Percentiles rank a stretch among this genome's conserved stretches.
These are phyloP conservation scores for Leccinum pachyderme DNA, from an alignment of 1,284 basidiomycete genomes.

Conservation along the genomic window DNA sequence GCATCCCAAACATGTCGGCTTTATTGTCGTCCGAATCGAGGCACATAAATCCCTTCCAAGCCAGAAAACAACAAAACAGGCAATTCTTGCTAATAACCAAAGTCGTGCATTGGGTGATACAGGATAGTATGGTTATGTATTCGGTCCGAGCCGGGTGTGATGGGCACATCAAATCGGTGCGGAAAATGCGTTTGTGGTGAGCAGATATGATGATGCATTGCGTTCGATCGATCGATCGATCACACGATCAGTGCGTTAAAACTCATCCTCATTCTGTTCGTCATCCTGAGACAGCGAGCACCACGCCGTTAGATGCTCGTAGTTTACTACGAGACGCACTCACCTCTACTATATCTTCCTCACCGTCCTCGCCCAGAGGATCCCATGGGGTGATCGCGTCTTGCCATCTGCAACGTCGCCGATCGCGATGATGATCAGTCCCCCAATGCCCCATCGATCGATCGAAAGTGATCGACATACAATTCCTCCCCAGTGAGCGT, in stretches of 20 bases:
- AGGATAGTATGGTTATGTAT: not conserved
- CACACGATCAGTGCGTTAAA: not conserved
- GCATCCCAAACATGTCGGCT: not conserved
- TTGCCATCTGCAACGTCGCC: constrained; percentile 18
- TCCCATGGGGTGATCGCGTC: constrained; percentile 20
- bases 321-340: not conserved
- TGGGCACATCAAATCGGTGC: not conserved
- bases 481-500: not conserved
- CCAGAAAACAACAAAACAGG: not conserved
- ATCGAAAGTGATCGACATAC: constrained; percentile 7
- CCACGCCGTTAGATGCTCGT: not conserved
- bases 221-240: not conserved
- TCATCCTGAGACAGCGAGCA: not conserved
- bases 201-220: not conserved
- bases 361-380: constrained; percentile 28
- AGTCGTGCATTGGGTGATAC: not conserved
- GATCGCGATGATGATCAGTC: not conserved
- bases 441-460: not conserved
- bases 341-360: constrained; percentile 18
- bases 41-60: not conserved
- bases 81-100: not conserved
- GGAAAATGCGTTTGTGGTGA: not conserved
- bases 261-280: not conserved
- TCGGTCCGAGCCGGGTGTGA: not conserved
- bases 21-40: not conserved